Evolutionary conservation across 1,284 basidiomycete genomes (phyloP), one percentile per base, ranked within the genome.

Genomic region (Paramarasmius palmivorus): DNA sequence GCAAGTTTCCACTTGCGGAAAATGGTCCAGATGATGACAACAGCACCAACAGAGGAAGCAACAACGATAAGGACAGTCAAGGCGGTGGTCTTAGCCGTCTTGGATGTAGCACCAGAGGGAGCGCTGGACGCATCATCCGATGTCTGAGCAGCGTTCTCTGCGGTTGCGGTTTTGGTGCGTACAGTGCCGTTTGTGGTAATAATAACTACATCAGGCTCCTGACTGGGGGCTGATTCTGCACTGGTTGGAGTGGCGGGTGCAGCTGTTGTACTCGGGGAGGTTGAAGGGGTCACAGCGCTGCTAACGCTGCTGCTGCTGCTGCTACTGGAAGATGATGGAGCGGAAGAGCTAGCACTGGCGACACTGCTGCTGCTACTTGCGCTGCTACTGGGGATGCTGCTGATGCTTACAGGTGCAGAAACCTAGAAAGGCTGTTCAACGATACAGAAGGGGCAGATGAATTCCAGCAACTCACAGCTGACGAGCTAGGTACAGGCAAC

Each of bases 1-100:
- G 82, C 83, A 63, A 94, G 83, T 75, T 94, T 94, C 89, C 89
- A 93, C 72, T 93, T 94, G 73, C 93, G 87, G 78, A 94, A 91
- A 63, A 92, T 74, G 35, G 92, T 94, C 90, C 90, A 95, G 59
- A 87, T 77, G 59, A 92, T 82, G 50, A 79, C 78, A 34, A 85
- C 69, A 37, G 80, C 84, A 59, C 84, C 92, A 41, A 93, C 66
- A 41, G 79, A 82, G 4, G 84, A 77, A 8, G 83, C 90, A 47
- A 91, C 75, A 39, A 84, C 82, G 60, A 92, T 86, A 61, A 95
- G 75, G 46, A 84, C 76, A 22, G 88, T 92, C 53, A 92, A 66
- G 4, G 88, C 83, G 20, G 84, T 85, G 58, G 84, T 76, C 36
- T 86, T 83, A 45, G 78, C 76, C 61, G 77, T 52, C 37, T 57